Conservation (phyloP, 73 alveolate species). For the Paramecium bursaria region DNA sequence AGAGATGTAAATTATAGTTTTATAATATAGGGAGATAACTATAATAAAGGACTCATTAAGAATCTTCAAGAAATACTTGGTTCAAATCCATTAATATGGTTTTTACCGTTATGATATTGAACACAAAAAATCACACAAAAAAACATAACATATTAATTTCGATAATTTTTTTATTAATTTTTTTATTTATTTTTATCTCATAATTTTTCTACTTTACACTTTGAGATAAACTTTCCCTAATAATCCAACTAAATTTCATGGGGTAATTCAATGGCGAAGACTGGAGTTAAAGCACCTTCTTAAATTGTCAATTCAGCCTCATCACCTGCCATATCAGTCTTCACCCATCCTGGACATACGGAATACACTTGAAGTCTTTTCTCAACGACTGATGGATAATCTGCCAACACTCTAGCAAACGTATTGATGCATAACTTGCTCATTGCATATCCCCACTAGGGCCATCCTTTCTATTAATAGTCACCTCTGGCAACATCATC, state of each 20-base stretch:
- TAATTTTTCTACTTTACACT: conserved; percentile 64
- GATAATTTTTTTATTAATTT: not conserved
- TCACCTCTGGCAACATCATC: conserved; percentile 69
- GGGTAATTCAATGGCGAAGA: conserved; percentile 78
- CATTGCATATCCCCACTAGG: conserved; percentile 72
- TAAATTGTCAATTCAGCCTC: conserved; percentile 78
- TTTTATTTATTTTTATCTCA: not conserved
- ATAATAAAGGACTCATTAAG: conserved; percentile 19
- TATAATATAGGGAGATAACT: conserved; percentile 9
- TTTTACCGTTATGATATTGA: conserved; percentile 24
- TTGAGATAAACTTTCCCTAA: conserved; percentile 78
- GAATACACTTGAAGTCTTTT: conserved; percentile 76
- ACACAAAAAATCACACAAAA: too few species aligned
- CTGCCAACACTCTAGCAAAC: conserved; percentile 71
- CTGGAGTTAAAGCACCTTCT: conserved; percentile 80
- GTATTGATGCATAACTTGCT: conserved; percentile 77
- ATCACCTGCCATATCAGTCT: conserved; percentile 85
- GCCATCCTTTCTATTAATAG: conserved; percentile 57
- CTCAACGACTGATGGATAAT: conserved; percentile 59
- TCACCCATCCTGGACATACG: conserved; percentile 88
- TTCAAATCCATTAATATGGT: conserved; percentile 24
- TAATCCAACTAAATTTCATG: conserved; percentile 74
- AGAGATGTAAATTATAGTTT: conserved; percentile 20
- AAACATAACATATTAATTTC: too few species aligned
- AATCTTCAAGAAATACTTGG: conserved; percentile 16